Conservation (phyloP, 1,284 basidiomycete species). For the Fomitopsis betulina region DNA sequence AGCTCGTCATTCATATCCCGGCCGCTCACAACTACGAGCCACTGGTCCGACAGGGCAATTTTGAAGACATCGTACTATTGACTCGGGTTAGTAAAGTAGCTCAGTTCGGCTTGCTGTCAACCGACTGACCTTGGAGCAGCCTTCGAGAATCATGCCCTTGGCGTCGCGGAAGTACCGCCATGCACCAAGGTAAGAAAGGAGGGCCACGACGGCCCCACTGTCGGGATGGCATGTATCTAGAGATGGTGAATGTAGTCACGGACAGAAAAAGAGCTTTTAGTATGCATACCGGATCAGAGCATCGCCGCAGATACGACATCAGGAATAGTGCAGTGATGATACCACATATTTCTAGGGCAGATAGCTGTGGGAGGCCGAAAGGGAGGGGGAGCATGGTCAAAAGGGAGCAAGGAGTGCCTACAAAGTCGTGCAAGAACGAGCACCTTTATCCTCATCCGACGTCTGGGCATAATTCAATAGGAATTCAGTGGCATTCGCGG, state of each 20-base stretch:
- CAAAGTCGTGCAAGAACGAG: no score
- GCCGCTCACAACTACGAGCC: slow-evolving; percentile 36
- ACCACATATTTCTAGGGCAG: not conserved
- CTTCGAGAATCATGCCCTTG: slow-evolving; percentile 22
- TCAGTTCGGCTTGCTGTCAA: not conserved
- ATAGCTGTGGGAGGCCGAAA: not conserved
- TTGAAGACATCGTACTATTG: slow-evolving; percentile 31
- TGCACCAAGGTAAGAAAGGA: slow-evolving; percentile 26
- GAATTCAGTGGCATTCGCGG: no score
- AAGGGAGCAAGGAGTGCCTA: not conserved
- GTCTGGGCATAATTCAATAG: no score
- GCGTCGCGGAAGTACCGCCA: slow-evolving; percentile 17
- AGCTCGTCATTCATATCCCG: slow-evolving; percentile 36
- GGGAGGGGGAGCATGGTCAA: not conserved
- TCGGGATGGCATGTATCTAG: slow-evolving; percentile 23
- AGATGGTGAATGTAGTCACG: not conserved
- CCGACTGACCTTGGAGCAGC: slow-evolving; percentile 7
- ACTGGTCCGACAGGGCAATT: slow-evolving; percentile 31
- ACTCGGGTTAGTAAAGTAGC: not conserved
- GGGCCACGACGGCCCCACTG: slow-evolving; percentile 24
- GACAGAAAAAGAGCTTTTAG: not conserved
- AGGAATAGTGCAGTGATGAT: not conserved
- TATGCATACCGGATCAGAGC: not conserved
- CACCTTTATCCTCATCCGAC: not conserved
- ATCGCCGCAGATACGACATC: not conserved